These are phyloP conservation scores for Sherardia arvensis DNA, from an alignment of 257 asterid genomes.

Conservation along the genomic window DNA sequence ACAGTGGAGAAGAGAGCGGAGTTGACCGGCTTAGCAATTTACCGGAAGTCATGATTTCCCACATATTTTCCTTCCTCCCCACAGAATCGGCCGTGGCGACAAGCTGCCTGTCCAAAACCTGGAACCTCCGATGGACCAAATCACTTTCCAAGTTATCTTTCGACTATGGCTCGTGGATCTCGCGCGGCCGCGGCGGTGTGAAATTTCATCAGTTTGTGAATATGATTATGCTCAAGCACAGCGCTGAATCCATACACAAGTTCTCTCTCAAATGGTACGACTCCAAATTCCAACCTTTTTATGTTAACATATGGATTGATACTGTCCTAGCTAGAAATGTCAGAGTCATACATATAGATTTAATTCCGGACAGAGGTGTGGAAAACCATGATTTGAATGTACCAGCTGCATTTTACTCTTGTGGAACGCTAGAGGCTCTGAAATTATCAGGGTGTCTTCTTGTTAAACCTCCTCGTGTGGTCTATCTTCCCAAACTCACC, in stretches of 20 bases:
- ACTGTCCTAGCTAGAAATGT: neutral
- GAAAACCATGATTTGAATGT: too few species aligned
- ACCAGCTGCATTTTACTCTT: too few species aligned
- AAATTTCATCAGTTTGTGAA: neutral
- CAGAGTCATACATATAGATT: neutral
- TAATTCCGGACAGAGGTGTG: too few species aligned
- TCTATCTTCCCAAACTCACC: too few species aligned
- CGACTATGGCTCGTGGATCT: neutral
- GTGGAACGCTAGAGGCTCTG: too few species aligned
- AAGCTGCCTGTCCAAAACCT: neutral
- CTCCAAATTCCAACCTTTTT: neutral
- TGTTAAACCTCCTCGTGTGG: too few species aligned
- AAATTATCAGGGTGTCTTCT: too few species aligned
- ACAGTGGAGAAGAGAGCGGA: neutral
- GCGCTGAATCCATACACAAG: neutral
- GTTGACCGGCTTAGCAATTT: slow-evolving; percentile 3
- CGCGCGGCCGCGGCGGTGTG: neutral
- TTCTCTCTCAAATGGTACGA: neutral
- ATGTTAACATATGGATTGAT: neutral
- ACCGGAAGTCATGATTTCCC: neutral
- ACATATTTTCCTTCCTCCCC: neutral
- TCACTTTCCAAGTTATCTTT: neutral
- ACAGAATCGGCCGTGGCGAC: neutral
- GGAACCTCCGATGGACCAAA: neutral
- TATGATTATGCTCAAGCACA: neutral